phyloP scores from a whole-genome alignment of 2,329 filamentous ascomycete species.

The Botrytis fabae region DNA sequence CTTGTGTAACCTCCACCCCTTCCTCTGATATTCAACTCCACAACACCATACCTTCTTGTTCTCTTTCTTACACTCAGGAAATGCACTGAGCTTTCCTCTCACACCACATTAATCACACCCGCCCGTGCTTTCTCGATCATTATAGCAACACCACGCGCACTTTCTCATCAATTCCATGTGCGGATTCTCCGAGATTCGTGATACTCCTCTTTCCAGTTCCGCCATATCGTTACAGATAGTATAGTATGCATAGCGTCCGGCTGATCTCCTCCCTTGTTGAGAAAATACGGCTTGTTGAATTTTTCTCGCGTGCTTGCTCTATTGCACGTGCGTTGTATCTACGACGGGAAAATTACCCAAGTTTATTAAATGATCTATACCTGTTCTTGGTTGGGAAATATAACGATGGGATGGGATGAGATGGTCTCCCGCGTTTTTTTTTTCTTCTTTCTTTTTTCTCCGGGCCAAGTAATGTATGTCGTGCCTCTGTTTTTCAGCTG shows the following conservation, averaged over 20 bases:
- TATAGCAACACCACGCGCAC: neutral
- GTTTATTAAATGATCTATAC: neutral
- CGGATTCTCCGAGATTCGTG: neutral
- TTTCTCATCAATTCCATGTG: neutral
- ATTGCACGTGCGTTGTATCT: slow-evolving; percentile 18
- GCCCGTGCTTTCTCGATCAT: neutral
- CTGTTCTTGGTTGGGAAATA: neutral
- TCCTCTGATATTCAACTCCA: neutral
- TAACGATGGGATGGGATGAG: neutral
- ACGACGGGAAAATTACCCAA: neutral
- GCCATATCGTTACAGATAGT: slow-evolving; percentile 7
- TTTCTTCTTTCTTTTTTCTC: too few relatives aligned
- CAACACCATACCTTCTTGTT: neutral
- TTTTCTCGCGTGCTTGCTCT: slow-evolving; percentile 2
- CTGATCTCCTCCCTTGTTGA: neutral
- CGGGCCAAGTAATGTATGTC: neutral
- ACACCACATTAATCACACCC: neutral
- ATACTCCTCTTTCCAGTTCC: neutral
- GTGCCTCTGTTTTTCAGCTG: neutral
- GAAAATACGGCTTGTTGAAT: slow-evolving; percentile 13
- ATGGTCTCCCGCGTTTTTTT: too few relatives aligned
- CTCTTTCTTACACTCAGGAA: neutral
- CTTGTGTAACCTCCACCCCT: neutral
- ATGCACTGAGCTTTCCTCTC: neutral
- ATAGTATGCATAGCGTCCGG: neutral